Evolutionary conservation across 208 protist genomes (phyloP).

Genomic region (Leishmania amazonensis): DNA sequence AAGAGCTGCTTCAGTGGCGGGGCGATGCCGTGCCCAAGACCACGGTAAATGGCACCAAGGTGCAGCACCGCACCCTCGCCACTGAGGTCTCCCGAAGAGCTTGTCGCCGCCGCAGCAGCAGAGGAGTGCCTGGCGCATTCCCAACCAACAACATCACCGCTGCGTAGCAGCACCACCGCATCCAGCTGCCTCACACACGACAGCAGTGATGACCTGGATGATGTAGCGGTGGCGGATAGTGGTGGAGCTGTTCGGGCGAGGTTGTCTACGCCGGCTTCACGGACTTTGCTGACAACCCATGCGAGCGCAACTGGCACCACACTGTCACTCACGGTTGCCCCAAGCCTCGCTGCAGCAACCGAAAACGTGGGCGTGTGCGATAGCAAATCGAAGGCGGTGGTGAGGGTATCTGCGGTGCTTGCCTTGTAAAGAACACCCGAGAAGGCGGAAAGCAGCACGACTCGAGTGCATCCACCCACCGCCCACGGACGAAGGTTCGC

Average conservation of each 20-base stretch:
- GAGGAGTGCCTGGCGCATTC: not conserved
- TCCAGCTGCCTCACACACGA: conserved; percentile 10
- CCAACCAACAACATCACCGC: conserved; percentile 28
- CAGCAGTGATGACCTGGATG: not conserved
- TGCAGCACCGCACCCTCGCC: conserved; percentile 1
- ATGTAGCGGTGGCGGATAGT: too few relatives aligned
- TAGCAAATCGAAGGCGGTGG: conserved; percentile 11
- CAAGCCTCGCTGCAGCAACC: not conserved
- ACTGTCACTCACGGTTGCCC: not conserved
- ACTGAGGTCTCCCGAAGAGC: too few relatives aligned
- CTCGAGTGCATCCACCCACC: not conserved
- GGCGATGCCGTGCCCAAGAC: not conserved
- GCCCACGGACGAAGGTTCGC: not conserved
- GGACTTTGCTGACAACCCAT: conserved; percentile 7
- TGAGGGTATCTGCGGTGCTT: conserved; percentile 6
- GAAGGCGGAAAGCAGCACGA: conserved; percentile 7
- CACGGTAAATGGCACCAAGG: not conserved
- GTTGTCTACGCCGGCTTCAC: not conserved
- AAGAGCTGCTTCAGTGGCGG: conserved; percentile 1
- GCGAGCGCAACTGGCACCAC: conserved; percentile 15
- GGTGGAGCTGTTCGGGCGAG: not conserved
- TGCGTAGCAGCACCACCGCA: conserved; percentile 26
- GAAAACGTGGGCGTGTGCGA: conserved; percentile 13
- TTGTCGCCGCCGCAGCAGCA: not conserved
- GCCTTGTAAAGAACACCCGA: not conserved